Percentiles rank a stretch among this genome's conserved stretches.
Evolutionary conservation across 164 flowering plant genomes (phyloP).

Genomic region (Hamamelis virginiana): DNA sequence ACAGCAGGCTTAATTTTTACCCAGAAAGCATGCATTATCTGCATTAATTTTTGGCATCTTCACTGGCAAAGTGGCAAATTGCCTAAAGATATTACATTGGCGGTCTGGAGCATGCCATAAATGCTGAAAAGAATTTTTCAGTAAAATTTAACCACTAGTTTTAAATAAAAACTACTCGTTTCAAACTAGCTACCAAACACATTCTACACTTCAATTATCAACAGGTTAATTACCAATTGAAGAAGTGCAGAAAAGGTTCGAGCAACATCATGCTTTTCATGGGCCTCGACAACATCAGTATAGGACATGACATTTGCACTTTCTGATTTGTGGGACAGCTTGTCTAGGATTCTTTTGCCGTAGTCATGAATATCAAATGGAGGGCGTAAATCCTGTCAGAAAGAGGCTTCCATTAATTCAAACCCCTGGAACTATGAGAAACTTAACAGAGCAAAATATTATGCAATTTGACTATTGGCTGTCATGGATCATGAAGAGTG

Average conservation of each 20-base stretch:
- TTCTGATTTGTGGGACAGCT: slow-evolving; percentile 46
- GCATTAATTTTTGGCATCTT: neutral
- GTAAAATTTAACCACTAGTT: too few relatives aligned
- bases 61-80: neutral
- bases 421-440: neutral
- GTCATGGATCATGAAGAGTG: neutral
- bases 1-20: neutral
- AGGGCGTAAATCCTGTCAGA: slow-evolving; percentile 68
- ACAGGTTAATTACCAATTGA: slow-evolving; percentile 63
- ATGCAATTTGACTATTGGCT: neutral
- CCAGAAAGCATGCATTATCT: neutral
- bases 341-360: slow-evolving; percentile 67
- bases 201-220: neutral
- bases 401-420: neutral
- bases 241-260: slow-evolving; percentile 89
- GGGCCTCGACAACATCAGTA: slow-evolving; percentile 66
- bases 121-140: too few relatives aligned
- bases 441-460: neutral
- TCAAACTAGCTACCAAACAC: neutral
- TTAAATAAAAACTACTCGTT: too few relatives aligned
- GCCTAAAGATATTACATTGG: too few relatives aligned
- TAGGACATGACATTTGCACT: slow-evolving; percentile 47
- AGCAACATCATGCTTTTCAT: slow-evolving; percentile 82
- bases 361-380: slow-evolving; percentile 93
- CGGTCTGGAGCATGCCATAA: too few relatives aligned